Conservation (phyloP, 768 basidiomycete species). For the Postia placenta region DNA sequence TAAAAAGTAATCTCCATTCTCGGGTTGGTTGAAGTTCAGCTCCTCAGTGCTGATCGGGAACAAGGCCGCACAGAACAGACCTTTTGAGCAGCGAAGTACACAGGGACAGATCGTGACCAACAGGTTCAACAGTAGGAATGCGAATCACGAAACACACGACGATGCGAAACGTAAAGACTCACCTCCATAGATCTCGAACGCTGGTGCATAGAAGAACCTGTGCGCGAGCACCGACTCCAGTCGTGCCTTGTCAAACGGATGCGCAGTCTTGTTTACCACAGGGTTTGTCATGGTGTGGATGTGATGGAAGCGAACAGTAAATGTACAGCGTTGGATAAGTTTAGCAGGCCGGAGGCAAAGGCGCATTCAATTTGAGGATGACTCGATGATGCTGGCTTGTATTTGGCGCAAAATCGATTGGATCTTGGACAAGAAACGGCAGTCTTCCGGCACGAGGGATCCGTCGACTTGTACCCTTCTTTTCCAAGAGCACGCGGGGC, state of each 20-base stretch:
- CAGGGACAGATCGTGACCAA: no score
- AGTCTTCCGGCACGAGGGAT: no score
- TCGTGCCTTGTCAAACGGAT: constrained; percentile 80
- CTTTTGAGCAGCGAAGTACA: no score
- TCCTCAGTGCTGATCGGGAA: no score
- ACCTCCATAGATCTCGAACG: constrained; percentile 99
- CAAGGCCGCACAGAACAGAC: no score
- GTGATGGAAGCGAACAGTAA: neutral
- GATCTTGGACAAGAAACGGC: no score
- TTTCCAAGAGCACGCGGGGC: no score
- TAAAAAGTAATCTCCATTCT: no score
- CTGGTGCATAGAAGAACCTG: constrained; percentile 96
- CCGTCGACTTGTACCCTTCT: no score
- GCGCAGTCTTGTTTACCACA: constrained; percentile 72
- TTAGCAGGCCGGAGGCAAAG: neutral
- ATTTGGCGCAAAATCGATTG: neutral
- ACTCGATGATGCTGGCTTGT: neutral
- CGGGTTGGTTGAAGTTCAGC: no score
- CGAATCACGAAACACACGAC: no score
- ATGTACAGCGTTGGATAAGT: neutral
- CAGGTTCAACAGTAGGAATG: no score
- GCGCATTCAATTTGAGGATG: constrained; percentile 1
- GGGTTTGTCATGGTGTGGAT: constrained; percentile 12
- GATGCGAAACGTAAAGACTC: constrained; percentile 21
- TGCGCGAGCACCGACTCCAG: constrained; percentile 84